A percentile compares a stretch with the other conserved stretches of the same genome.
These are phyloP conservation scores for Silene conica DNA, from an alignment of 148 eudicot species.

Conservation along the genomic window DNA sequence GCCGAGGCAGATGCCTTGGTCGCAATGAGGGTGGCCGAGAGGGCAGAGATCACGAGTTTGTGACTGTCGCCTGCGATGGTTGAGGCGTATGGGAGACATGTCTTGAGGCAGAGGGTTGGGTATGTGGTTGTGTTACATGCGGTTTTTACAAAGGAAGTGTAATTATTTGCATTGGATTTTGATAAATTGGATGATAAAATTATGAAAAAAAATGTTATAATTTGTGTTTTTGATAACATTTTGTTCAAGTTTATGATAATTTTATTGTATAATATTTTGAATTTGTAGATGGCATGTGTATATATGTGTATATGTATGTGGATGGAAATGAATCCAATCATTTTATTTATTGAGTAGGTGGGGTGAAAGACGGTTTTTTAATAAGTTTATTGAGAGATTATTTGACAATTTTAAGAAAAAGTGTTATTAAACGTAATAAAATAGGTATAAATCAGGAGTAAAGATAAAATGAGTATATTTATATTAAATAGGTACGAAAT, in stretches of 20 bases:
- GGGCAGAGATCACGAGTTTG: conserved; percentile 34
- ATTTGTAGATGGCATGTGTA: too few species aligned
- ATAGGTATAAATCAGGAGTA: too few species aligned
- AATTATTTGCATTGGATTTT: not conserved
- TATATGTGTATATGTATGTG: too few species aligned
- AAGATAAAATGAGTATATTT: too few species aligned
- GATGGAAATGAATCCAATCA: too few species aligned
- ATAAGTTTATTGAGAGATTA: too few species aligned
- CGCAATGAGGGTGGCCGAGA: conserved; percentile 28
- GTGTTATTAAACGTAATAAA: too few species aligned
- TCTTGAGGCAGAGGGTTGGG: conserved; percentile 41
- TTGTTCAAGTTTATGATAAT: not conserved
- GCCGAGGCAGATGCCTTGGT: conserved; percentile 21
- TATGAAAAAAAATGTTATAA: not conserved
- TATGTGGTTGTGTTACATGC: conserved; percentile 45
- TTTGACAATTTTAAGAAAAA: too few species aligned
- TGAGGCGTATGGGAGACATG: conserved; percentile 36
- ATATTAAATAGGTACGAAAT: too few species aligned
- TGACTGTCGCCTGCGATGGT: conserved; percentile 25
- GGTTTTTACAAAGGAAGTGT: conserved; percentile 9
- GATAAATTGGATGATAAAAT: not conserved
- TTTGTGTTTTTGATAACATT: conserved; percentile 1
- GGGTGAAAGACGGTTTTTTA: too few species aligned
- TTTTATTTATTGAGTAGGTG: too few species aligned
- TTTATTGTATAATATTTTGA: too few species aligned